Evolutionary conservation across 192 early-diverging fungal species (phyloP).

Genomic region (Coemansia sp.): DNA sequence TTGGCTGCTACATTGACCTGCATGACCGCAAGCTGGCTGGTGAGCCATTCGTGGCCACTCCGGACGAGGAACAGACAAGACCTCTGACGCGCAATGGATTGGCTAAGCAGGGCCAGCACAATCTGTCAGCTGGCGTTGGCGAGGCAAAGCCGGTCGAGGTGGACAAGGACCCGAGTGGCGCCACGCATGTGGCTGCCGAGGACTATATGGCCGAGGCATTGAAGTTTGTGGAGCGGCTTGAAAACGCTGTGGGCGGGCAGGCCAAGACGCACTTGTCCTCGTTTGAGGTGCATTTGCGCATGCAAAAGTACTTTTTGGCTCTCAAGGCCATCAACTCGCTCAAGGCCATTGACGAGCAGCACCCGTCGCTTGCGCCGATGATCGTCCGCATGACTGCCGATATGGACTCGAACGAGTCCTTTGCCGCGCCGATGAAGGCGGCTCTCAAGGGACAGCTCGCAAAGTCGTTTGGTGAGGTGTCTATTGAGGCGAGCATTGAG

Average conservation of each 20-base stretch:
- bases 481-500: conserved; percentile 17
- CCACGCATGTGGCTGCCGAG: conserved; percentile 54
- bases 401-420: conserved; percentile 34
- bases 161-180: conserved; percentile 40
- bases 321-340: conserved; percentile 48
- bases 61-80: conserved; percentile 12
- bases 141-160: conserved; percentile 55
- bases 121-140: conserved; percentile 41
- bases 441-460: conserved; percentile 41
- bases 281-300: conserved; percentile 51
- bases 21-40: conserved; percentile 49
- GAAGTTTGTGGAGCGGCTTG: conserved; percentile 73
- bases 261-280: conserved; percentile 32
- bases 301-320: conserved; percentile 53
- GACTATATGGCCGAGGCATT: conserved; percentile 74
- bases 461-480: conserved; percentile 38
- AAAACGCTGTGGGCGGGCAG: conserved; percentile 17
- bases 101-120: conserved; percentile 58
- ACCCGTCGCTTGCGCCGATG: conserved; percentile 36
- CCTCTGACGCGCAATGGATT: conserved; percentile 54
- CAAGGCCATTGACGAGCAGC: conserved; percentile 25
- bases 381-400: conserved; percentile 26
- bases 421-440: conserved; percentile 51
- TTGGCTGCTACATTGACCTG: conserved; percentile 58
- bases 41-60: conserved; percentile 33